Percentiles rank a stretch among this genome's conserved stretches.
Evolutionary conservation across 2,329 filamentous ascomycete species (phyloP).

Genomic region (Daldinia sp.): DNA sequence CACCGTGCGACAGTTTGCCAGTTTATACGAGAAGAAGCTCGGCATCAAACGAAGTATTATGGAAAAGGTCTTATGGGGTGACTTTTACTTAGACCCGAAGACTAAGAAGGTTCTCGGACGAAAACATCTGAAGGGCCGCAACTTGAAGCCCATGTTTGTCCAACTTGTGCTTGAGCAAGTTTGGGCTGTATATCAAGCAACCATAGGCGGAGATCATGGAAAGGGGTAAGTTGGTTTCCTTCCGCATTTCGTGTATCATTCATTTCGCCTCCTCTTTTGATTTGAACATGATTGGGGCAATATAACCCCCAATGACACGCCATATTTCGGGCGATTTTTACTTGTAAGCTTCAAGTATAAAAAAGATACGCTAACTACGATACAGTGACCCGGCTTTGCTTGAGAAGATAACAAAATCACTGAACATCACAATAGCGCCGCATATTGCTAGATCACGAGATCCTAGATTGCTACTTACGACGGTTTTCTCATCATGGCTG

Average conservation of each 20-base stretch:
- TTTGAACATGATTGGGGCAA: not conserved
- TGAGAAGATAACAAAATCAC: slow-evolving; percentile 94
- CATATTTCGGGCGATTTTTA: not conserved
- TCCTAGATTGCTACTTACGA: slow-evolving; percentile 83
- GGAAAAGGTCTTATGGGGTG: slow-evolving; percentile 96
- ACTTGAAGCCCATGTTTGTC: slow-evolving; percentile 96
- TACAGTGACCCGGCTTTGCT: slow-evolving; percentile 79
- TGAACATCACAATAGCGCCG: slow-evolving; percentile 85
- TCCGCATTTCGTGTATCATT: not conserved
- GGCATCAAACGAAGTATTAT: slow-evolving; percentile 89
- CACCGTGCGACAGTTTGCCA: slow-evolving; percentile 92
- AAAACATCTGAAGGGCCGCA: slow-evolving; percentile 92
- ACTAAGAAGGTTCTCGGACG: slow-evolving; percentile 91
- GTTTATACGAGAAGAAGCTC: slow-evolving; percentile 94
- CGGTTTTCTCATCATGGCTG: slow-evolving; percentile 90
- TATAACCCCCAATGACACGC: not conserved
- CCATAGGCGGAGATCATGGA: slow-evolving; percentile 82
- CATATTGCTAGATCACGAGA: slow-evolving; percentile 88
- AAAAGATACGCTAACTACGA: slow-evolving; percentile 40
- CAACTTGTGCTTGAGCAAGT: slow-evolving; percentile 95
- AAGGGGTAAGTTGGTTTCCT: slow-evolving; percentile 73
- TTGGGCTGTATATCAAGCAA: slow-evolving; percentile 95
- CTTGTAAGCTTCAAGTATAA: not conserved
- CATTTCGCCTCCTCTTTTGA: not conserved
- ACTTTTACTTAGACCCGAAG: slow-evolving; percentile 96